Conservation (phyloP, 73 alveolate species). For the Halteria grandinella region DNA sequence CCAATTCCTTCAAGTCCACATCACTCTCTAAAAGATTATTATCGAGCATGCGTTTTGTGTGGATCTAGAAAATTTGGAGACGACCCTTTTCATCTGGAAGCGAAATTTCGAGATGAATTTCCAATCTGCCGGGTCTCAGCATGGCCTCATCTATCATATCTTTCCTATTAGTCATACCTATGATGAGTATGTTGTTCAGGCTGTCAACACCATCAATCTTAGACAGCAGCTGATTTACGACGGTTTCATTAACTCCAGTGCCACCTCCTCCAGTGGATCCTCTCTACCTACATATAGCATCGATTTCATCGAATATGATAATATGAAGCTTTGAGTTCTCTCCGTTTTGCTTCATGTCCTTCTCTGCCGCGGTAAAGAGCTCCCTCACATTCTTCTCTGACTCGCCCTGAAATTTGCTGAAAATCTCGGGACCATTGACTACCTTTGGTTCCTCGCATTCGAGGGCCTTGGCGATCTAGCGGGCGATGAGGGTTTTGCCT, state of each 20-base stretch:
- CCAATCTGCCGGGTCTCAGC: constrained; percentile 99
- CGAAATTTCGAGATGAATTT: constrained; percentile 98
- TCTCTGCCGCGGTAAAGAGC: constrained; percentile 95
- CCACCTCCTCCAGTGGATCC: constrained; percentile 95
- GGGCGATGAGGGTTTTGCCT: constrained; percentile 98
- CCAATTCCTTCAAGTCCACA: constrained; percentile 83
- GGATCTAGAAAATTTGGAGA: constrained; percentile 95
- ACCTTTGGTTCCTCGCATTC: constrained; percentile 96
- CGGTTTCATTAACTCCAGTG: constrained; percentile 98
- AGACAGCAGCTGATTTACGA: constrained; percentile 98
- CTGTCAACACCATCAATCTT: constrained; percentile 99
- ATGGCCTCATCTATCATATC: constrained; percentile 99
- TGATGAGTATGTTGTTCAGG: constrained; percentile 97
- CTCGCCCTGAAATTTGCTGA: constrained; percentile 97
- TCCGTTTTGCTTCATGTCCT: constrained; percentile 93
- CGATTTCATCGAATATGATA: constrained; percentile 99
- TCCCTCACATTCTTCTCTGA: constrained; percentile 96
- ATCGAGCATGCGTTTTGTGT: constrained; percentile 94
- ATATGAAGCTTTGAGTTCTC: constrained; percentile 98
- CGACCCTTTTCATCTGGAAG: constrained; percentile 99
- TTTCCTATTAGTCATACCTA: constrained; percentile 98
- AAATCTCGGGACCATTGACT: constrained; percentile 98
- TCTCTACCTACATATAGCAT: constrained; percentile 99
- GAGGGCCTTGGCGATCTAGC: constrained; percentile 95
- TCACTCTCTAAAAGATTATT: constrained; percentile 90